A percentile compares a stretch with the other conserved stretches of the same genome.
Conservation (phyloP, 805 yeast species). For the Candida krabiensis region DNA sequence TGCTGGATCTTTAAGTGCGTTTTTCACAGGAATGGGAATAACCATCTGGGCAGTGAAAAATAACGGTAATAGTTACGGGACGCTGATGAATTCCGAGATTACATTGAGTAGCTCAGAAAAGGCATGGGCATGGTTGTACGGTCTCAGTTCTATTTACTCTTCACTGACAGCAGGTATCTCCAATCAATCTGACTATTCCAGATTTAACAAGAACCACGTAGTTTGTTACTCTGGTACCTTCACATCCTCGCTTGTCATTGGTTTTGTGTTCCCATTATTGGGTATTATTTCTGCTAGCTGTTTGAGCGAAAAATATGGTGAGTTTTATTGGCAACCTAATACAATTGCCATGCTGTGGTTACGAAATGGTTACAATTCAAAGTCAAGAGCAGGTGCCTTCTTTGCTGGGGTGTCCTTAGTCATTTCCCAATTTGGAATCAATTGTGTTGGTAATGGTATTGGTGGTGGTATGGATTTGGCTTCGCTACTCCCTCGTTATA, state of each 20-base stretch:
- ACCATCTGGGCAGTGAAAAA: constrained; percentile 27
- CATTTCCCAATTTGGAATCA: constrained; percentile 36
- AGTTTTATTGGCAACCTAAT: no score
- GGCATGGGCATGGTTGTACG: constrained; percentile 21
- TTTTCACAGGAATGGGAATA: constrained; percentile 29
- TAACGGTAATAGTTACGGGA: constrained; percentile 34
- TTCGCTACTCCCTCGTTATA: constrained; percentile 42
- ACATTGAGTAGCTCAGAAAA: constrained; percentile 5
- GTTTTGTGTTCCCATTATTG: constrained; percentile 39
- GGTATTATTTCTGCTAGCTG: constrained; percentile 47
- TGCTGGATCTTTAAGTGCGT: not conserved
- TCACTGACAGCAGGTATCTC: no score
- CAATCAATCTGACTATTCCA: constrained; percentile 3
- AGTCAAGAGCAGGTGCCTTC: constrained; percentile 47
- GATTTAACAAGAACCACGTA: not conserved
- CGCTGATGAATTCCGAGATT: constrained; percentile 8
- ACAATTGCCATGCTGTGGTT: no score
- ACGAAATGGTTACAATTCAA: no score
- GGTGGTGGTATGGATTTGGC: constrained; percentile 51
- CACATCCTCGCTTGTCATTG: not conserved
- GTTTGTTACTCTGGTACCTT: not conserved
- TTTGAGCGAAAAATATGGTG: constrained; percentile 29
- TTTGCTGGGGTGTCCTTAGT: constrained; percentile 40
- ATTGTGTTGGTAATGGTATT: constrained; percentile 37
- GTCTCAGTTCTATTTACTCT: no score